Percentiles rank a stretch among this genome's conserved stretches.
Conservation (phyloP, 2,329 filamentous ascomycete genomes). For the Beauveria sp. region DNA sequence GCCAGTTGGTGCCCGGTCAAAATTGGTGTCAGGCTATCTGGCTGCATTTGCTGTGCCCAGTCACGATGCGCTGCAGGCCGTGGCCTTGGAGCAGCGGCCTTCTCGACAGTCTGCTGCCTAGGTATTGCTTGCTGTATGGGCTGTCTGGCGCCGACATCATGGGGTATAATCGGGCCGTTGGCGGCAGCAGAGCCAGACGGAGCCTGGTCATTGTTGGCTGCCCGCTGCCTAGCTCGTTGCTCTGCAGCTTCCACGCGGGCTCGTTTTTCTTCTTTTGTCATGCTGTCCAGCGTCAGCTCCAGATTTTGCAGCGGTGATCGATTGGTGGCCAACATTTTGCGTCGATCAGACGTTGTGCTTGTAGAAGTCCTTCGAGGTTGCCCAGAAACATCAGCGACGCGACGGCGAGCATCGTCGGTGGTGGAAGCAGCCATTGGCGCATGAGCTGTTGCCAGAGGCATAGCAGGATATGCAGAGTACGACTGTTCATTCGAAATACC, state of each 20-base stretch:
- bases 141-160: background rate
- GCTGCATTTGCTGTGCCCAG: slow-evolving; percentile 1
- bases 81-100: background rate
- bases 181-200: background rate
- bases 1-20: background rate
- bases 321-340: slow-evolving; percentile 64
- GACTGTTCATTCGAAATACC: background rate
- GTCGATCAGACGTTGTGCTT: slow-evolving; percentile 33
- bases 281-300: slow-evolving; percentile 81
- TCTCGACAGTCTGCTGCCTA: background rate
- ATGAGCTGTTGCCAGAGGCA: background rate
- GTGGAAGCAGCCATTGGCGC: slow-evolving; percentile 1
- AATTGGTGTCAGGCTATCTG: background rate
- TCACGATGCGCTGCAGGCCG: background rate
- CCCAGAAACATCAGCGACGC: slow-evolving; percentile 14
- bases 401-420: background rate
- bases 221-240: slow-evolving; percentile 57
- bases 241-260: slow-evolving; percentile 80
- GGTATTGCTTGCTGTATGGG: background rate
- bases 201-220: slow-evolving; percentile 29
- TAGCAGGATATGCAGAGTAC: background rate
- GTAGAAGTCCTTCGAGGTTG: slow-evolving; percentile 32
- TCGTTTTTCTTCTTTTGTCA: slow-evolving; percentile 93
- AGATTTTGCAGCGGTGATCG: slow-evolving; percentile 89
- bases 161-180: background rate